phyloP scores from a whole-genome alignment of 108 stramenopile genomes.

The Stephanodiscus minutulus region DNA sequence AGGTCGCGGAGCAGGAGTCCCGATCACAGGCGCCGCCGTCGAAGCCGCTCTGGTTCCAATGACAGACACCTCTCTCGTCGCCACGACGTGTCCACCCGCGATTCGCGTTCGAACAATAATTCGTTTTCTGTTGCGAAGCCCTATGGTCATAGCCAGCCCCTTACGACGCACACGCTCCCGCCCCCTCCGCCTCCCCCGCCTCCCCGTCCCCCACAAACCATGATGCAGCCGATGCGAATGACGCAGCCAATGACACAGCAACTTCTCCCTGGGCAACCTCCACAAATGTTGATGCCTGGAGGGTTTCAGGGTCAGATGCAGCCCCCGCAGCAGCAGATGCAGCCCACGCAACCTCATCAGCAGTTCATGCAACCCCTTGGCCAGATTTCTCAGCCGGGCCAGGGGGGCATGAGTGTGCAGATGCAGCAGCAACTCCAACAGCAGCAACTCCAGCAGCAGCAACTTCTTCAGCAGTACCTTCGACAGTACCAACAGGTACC shows the following conservation, averaged over 20 bases:
- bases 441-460: constrained; percentile 39
- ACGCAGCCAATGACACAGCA: constrained; percentile 18
- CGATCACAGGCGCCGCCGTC: constrained; percentile 24
- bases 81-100: constrained; percentile 19
- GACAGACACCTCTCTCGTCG: constrained; percentile 16
- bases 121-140: neutral
- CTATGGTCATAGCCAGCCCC: neutral
- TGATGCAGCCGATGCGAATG: constrained; percentile 15
- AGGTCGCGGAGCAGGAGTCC: constrained; percentile 29
- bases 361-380: constrained; percentile 10
- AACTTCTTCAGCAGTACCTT: constrained; percentile 3
- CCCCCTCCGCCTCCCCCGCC: constrained; percentile 23
- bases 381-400: constrained; percentile 11
- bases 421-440: constrained; percentile 24
- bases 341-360: constrained; percentile 4
- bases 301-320: constrained; percentile 28
- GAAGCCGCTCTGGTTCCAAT: constrained; percentile 20
- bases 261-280: constrained; percentile 11
- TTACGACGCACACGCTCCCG: neutral
- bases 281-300: constrained; percentile 23
- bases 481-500: constrained; percentile 6
- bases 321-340: constrained; percentile 18
- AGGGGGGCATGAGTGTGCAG: neutral
- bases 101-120: constrained; percentile 4
- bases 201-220: constrained; percentile 16